Conservation (phyloP, 306 rosid species). For the Luffa aegyptiaca region DNA sequence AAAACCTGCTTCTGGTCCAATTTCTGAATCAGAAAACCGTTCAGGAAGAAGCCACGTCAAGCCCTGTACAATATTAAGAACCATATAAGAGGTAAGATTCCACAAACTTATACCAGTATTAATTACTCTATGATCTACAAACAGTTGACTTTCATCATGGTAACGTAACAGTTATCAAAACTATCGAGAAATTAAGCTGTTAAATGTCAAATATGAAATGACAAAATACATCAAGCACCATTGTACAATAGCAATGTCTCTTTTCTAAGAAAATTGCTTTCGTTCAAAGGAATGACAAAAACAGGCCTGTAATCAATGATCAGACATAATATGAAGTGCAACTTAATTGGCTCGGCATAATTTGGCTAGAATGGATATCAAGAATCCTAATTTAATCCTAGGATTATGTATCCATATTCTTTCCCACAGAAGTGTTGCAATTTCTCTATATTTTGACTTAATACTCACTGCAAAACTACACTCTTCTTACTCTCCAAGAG, state of each 20-base stretch:
- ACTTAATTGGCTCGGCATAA: background rate
- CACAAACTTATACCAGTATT: background rate
- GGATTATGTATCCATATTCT: background rate
- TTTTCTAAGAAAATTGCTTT: background rate
- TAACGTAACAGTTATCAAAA: background rate
- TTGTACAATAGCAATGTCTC: background rate
- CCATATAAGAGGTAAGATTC: background rate
- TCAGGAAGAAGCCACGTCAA: slow-evolving; percentile 96
- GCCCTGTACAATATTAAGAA: slow-evolving; percentile 42
- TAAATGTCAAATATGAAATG: background rate
- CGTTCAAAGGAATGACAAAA: background rate
- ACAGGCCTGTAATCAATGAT: background rate
- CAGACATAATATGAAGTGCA: background rate
- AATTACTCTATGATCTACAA: background rate
- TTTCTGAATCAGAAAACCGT: slow-evolving; percentile 89
- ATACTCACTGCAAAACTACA: too few relatives aligned
- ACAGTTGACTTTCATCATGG: background rate
- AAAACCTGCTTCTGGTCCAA: slow-evolving; percentile 99
- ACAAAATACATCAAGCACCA: background rate
- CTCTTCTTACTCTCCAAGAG: background rate
- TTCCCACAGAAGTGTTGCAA: too few relatives aligned
- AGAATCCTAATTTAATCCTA: background rate
- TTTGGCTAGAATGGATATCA: background rate
- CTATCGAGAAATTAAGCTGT: background rate
- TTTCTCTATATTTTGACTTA: too few relatives aligned